Percentiles rank a stretch among this genome's conserved stretches.
Conservation (phyloP, 352 stramenopile species). For the Pythium dissimile region DNA sequence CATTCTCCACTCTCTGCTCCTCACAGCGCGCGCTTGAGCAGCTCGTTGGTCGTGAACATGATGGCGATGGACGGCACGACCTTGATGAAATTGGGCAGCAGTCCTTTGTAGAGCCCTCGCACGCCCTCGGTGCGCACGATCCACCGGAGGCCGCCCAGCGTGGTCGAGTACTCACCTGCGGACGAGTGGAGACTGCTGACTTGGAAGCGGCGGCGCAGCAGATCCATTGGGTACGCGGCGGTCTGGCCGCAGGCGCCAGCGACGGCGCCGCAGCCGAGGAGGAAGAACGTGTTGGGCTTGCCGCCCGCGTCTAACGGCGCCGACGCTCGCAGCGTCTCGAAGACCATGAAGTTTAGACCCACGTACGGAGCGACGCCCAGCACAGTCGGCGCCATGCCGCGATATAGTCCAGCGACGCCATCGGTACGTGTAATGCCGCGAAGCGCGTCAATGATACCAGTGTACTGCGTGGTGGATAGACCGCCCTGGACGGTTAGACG, state of each 20-base stretch:
- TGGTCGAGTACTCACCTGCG: slow-evolving; percentile 42
- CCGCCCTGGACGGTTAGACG: slow-evolving; percentile 66
- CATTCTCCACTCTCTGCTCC: not conserved
- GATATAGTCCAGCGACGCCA: slow-evolving; percentile 54
- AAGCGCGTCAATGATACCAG: slow-evolving; percentile 56
- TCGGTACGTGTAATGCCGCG: slow-evolving; percentile 46
- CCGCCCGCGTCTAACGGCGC: slow-evolving; percentile 42
- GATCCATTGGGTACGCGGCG: slow-evolving; percentile 69
- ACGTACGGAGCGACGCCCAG: slow-evolving; percentile 73
- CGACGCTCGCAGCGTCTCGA: slow-evolving; percentile 49
- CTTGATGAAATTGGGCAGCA: slow-evolving; percentile 71
- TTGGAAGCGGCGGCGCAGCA: slow-evolving; percentile 73
- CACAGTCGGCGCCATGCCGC: slow-evolving; percentile 57
- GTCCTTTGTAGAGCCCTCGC: slow-evolving; percentile 60
- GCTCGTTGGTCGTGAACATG: slow-evolving; percentile 79
- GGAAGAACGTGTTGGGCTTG: slow-evolving; percentile 47
- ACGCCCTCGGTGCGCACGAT: slow-evolving; percentile 58
- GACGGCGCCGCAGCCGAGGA: slow-evolving; percentile 56
- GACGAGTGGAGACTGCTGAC: slow-evolving; percentile 40
- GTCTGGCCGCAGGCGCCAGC: slow-evolving; percentile 71
- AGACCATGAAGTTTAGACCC: slow-evolving; percentile 76
- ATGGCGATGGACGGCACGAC: slow-evolving; percentile 78
- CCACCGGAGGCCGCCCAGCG: slow-evolving; percentile 35
- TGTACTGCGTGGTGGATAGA: slow-evolving; percentile 58
- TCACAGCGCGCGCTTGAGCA: slow-evolving; percentile 44